Conservation (phyloP, 1,139 yeast genomes). For the Blastobotrys petasosporus region DNA sequence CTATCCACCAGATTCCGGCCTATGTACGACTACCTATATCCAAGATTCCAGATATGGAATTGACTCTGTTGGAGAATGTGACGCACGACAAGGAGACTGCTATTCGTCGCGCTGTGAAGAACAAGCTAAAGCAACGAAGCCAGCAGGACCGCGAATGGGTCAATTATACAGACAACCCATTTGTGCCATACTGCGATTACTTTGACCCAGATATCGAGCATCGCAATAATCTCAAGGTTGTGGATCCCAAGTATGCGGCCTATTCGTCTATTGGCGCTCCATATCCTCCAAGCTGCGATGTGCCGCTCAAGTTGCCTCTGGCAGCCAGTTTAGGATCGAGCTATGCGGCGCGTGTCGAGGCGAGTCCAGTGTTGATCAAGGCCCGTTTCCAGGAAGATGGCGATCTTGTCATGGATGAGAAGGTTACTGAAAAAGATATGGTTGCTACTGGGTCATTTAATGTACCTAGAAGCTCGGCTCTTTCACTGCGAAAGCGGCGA, state of each 20-base stretch:
- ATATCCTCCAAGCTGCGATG: slow-evolving; percentile 55
- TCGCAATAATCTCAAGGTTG: slow-evolving; percentile 35
- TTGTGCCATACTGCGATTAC: slow-evolving; percentile 76
- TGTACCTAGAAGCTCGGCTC: slow-evolving; percentile 32
- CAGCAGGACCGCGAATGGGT: slow-evolving; percentile 68
- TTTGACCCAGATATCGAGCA: slow-evolving; percentile 40
- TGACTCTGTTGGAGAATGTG: slow-evolving; percentile 74
- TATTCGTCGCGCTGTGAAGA: slow-evolving; percentile 74
- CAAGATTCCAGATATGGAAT: slow-evolving; percentile 87
- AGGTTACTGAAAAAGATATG: slow-evolving; percentile 25
- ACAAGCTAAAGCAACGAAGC: slow-evolving; percentile 68
- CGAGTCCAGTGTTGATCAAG: slow-evolving; percentile 24
- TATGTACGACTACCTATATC: slow-evolving; percentile 85
- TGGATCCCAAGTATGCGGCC: slow-evolving; percentile 63
- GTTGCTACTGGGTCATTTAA: slow-evolving; percentile 20
- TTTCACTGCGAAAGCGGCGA: slow-evolving; percentile 62
- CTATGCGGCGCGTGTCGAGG: slow-evolving; percentile 27
- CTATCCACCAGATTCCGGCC: slow-evolving; percentile 48
- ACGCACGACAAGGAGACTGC: slow-evolving; percentile 71
- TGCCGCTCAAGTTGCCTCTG: slow-evolving; percentile 27
- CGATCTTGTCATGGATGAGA: slow-evolving; percentile 21
- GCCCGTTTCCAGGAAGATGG: slow-evolving; percentile 18
- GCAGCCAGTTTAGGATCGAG: slow-evolving; percentile 27
- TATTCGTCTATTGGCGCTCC: slow-evolving; percentile 76
- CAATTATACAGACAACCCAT: slow-evolving; percentile 86